Conservation (phyloP, 441 rosid species). For the Arabidopsis lyrata region DNA sequence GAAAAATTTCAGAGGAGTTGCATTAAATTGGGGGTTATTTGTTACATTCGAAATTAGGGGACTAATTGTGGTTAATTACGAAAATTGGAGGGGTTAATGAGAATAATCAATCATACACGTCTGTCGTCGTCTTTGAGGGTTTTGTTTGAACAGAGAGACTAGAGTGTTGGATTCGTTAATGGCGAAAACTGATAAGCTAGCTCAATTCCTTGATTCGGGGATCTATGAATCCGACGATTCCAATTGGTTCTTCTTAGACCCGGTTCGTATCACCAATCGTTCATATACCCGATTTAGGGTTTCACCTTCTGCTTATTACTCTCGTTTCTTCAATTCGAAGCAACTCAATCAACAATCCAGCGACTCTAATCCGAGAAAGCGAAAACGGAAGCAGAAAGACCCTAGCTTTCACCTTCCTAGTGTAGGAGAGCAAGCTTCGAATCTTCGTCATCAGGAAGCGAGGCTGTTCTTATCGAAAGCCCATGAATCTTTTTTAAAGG, state of each 20-base stretch:
- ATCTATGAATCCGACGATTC: conserved; percentile 57
- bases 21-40: neutral
- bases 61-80: neutral
- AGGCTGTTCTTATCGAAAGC: conserved; percentile 62
- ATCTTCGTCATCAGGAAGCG: conserved; percentile 74
- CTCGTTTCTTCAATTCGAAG: conserved; percentile 69
- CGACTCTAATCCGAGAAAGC: conserved; percentile 53
- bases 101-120: neutral
- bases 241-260: conserved; percentile 64
- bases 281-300: conserved; percentile 63
- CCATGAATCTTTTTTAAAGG: conserved; percentile 55
- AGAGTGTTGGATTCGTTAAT: conserved; percentile 24
- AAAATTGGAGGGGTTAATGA: conserved; percentile 10
- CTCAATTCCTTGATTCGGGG: conserved; percentile 62
- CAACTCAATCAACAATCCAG: conserved; percentile 22
- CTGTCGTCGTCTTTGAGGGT: neutral
- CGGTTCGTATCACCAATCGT: conserved; percentile 76
- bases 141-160: neutral
- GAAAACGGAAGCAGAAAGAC: conserved; percentile 63
- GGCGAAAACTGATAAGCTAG: conserved; percentile 45
- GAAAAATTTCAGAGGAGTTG: neutral
- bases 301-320: conserved; percentile 71
- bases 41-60: neutral
- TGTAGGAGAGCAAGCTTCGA: conserved; percentile 68
- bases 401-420: conserved; percentile 49